Percentiles rank a stretch among this genome's conserved stretches.
phyloP scores from a whole-genome alignment of 768 basidiomycete species.

The Hericium rajendrae region DNA sequence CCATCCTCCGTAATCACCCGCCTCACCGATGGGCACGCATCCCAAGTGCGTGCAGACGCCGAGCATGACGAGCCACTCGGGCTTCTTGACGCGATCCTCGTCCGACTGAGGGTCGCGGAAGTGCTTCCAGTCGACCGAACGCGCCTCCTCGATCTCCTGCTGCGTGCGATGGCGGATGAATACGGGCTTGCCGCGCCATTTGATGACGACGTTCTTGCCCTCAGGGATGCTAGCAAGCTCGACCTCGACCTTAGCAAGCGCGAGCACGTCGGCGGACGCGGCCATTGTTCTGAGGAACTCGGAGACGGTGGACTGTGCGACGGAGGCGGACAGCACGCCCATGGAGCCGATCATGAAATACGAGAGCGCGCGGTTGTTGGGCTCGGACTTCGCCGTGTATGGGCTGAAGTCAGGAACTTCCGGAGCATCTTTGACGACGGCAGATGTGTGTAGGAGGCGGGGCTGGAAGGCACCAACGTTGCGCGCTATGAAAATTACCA shows the following conservation, averaged over 20 bases:
- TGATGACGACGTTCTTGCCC: conserved; percentile 95
- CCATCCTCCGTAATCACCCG: conserved; percentile 98
- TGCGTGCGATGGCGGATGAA: conserved; percentile 95
- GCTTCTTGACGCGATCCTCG: conserved; percentile 81
- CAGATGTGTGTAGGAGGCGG: conserved; percentile 73
- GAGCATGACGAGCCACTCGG: conserved; percentile 92
- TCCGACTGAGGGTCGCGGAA: conserved; percentile 91
- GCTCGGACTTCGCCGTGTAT: conserved; percentile 64
- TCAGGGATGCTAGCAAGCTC: conserved; percentile 86
- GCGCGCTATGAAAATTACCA: conserved; percentile 27
- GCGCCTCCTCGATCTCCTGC: conserved; percentile 89
- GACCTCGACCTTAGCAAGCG: conserved; percentile 95
- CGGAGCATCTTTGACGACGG: conserved; percentile 55
- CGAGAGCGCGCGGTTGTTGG: conserved; percentile 64
- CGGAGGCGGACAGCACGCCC: conserved; percentile 89
- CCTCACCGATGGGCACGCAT: conserved; percentile 97
- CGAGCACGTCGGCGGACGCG: conserved; percentile 95
- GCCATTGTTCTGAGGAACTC: conserved; percentile 96
- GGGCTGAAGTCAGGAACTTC: conserved; percentile 83
- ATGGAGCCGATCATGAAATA: conserved; percentile 90
- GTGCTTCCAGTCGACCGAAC: conserved; percentile 70
- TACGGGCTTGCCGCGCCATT: conserved; percentile 99
- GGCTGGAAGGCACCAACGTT: conserved; percentile 41
- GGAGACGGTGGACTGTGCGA: conserved; percentile 86
- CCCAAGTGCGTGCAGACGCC: conserved; percentile 97